A percentile compares a stretch with the other conserved stretches of the same genome.
phyloP scores from a whole-genome alignment of 2,329 filamentous ascomycete genomes.

The Cladophialophora bantiana region DNA sequence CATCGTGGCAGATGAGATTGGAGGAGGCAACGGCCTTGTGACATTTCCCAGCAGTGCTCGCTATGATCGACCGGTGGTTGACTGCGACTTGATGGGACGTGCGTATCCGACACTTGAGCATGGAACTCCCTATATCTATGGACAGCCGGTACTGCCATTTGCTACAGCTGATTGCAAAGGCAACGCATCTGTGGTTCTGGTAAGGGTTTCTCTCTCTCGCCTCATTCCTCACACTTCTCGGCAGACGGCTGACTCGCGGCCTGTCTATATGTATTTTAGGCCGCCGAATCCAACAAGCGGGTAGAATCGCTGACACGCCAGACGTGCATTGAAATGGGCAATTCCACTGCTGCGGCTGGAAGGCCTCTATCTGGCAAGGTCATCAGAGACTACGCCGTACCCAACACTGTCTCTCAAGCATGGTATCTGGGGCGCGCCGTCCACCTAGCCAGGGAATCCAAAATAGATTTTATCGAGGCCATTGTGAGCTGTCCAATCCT shows the following conservation, averaged over 20 bases:
- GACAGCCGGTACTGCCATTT: slow-evolving; percentile 50
- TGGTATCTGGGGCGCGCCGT: slow-evolving; percentile 45
- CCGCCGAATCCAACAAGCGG: slow-evolving; percentile 41
- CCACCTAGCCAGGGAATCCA: slow-evolving; percentile 40
- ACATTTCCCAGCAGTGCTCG: slow-evolving; percentile 42
- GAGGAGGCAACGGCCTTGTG: slow-evolving; percentile 50
- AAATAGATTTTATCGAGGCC: slow-evolving; percentile 49
- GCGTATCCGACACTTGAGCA: slow-evolving; percentile 57
- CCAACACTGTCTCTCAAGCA: slow-evolving; percentile 44
- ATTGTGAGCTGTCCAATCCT: slow-evolving; percentile 46
- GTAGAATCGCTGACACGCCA: slow-evolving; percentile 42
- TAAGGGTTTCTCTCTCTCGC: slow-evolving; percentile 9
- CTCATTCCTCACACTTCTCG: background rate
- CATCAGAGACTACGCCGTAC: slow-evolving; percentile 42
- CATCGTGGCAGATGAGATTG: slow-evolving; percentile 47
- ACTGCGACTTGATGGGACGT: slow-evolving; percentile 58
- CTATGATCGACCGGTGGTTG: slow-evolving; percentile 52
- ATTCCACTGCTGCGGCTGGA: slow-evolving; percentile 38
- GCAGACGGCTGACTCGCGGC: background rate
- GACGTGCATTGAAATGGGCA: slow-evolving; percentile 42
- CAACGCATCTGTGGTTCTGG: slow-evolving; percentile 45
- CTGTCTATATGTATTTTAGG: slow-evolving; percentile 6
- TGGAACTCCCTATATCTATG: slow-evolving; percentile 53
- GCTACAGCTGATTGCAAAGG: slow-evolving; percentile 52
- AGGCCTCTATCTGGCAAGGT: slow-evolving; percentile 39